A percentile compares a stretch with the other conserved stretches of the same genome.
Evolutionary conservation across 2,329 filamentous ascomycete species (phyloP).

Genomic region (Pleurostoma richardsiae): DNA sequence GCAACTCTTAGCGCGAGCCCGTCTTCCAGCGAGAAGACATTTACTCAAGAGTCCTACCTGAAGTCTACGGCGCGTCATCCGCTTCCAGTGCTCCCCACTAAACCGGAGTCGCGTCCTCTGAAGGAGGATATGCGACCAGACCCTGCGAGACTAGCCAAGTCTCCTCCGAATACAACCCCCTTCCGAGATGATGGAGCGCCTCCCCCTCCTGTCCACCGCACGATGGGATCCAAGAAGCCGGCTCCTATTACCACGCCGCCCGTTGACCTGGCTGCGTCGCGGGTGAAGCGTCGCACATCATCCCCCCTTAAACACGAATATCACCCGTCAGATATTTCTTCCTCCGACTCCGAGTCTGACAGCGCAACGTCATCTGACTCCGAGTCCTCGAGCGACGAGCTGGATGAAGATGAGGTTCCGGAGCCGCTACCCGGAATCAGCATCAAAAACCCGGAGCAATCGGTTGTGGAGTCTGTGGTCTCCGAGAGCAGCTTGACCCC

Average conservation of each 20-base stretch:
- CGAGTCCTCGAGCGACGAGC: constrained; percentile 47
- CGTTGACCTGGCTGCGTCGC: constrained; percentile 38
- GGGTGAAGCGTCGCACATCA: constrained; percentile 67
- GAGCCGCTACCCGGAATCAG: constrained; percentile 55
- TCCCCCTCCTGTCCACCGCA: constrained; percentile 49
- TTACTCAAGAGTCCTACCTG: constrained; percentile 26
- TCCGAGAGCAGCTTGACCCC: constrained; percentile 63
- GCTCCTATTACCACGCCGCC: constrained; percentile 34
- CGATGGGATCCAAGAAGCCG: constrained; percentile 30
- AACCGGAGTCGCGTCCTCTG: constrained; percentile 21
- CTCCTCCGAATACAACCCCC: constrained; percentile 24
- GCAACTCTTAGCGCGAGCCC: constrained; percentile 7
- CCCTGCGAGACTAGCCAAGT: constrained; percentile 24
- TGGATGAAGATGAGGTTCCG: constrained; percentile 56
- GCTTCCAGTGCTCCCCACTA: constrained; percentile 8
- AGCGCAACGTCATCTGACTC: constrained; percentile 46
- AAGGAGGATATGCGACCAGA: constrained; percentile 32
- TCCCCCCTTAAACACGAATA: constrained; percentile 98
- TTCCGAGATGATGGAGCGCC: constrained; percentile 50
- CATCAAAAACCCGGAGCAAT: constrained; percentile 36
- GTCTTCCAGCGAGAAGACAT: constrained; percentile 28
- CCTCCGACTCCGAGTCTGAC: constrained; percentile 55
- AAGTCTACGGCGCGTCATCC: constrained; percentile 11
- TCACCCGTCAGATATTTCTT: constrained; percentile 70
- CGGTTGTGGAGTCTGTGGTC: constrained; percentile 32